phyloP scores from a whole-genome alignment of 345 rosid species.

The Durio zibethinus region DNA sequence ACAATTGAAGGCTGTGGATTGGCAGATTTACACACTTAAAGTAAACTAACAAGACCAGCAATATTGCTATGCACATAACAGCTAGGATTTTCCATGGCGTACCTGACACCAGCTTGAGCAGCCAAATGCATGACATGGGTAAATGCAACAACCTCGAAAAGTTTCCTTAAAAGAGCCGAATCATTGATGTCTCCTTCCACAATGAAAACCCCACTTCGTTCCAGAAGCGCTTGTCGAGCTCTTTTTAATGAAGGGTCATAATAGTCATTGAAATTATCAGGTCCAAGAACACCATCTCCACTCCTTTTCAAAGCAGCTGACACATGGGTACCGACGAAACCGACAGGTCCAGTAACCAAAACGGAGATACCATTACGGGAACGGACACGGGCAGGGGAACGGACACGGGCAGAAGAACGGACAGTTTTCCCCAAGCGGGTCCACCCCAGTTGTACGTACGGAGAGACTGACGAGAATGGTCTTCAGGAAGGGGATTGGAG shows the following conservation, averaged over 20 bases:
- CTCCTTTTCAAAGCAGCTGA: slow-evolving; percentile 75
- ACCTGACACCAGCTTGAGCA: slow-evolving; percentile 89
- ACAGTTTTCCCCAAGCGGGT: slow-evolving; percentile 71
- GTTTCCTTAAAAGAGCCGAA: slow-evolving; percentile 55
- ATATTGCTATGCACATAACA: slow-evolving; percentile 86
- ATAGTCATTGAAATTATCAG: slow-evolving; percentile 87
- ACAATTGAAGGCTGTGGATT: slow-evolving; percentile 81
- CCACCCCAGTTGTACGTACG: slow-evolving; percentile 75
- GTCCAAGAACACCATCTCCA: slow-evolving; percentile 83
- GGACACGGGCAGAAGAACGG: slow-evolving; percentile 59
- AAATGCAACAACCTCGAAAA: slow-evolving; percentile 70
- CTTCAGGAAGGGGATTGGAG: slow-evolving; percentile 48
- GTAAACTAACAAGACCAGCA: slow-evolving; percentile 74
- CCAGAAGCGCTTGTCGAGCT: slow-evolving; percentile 82
- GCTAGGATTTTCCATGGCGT: slow-evolving; percentile 82
- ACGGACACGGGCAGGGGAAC: slow-evolving; percentile 64
- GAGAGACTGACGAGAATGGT: slow-evolving; percentile 83
- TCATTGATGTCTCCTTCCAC: slow-evolving; percentile 95
- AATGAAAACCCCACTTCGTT: slow-evolving; percentile 65
- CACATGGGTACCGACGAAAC: slow-evolving; percentile 93
- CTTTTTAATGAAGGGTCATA: slow-evolving; percentile 81
- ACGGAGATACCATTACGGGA: slow-evolving; percentile 66
- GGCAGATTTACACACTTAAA: slow-evolving; percentile 74
- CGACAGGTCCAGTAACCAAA: slow-evolving; percentile 88
- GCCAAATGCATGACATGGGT: slow-evolving; percentile 94